A percentile compares a stretch with the other conserved stretches of the same genome.
These are phyloP conservation scores for Salix suchowensis DNA, from an alignment of 345 rosid species.

Conservation along the genomic window DNA sequence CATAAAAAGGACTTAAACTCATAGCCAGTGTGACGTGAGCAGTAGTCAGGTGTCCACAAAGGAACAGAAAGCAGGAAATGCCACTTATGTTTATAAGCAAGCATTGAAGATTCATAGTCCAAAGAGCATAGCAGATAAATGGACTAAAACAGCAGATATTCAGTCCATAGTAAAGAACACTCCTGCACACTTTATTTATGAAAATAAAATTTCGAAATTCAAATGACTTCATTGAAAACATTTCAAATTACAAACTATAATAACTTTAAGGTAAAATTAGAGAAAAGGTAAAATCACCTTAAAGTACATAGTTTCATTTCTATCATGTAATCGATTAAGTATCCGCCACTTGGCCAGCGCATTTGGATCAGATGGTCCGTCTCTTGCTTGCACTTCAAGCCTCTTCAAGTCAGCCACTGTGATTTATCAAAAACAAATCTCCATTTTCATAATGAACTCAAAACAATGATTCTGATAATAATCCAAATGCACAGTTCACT, in stretches of 20 bases:
- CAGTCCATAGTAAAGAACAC: neutral
- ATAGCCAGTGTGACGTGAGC: neutral
- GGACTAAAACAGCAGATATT: neutral
- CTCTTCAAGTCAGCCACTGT: slow-evolving; percentile 92
- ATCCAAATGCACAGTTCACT: no score
- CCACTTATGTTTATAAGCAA: neutral
- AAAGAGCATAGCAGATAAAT: neutral
- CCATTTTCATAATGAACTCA: neutral
- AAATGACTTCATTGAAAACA: neutral
- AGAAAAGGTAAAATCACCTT: slow-evolving; percentile 37
- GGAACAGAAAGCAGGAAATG: neutral
- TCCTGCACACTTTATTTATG: neutral
- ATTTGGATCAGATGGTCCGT: slow-evolving; percentile 89
- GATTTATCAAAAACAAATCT: slow-evolving; percentile 4
- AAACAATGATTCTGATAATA: no score
- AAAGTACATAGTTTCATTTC: slow-evolving; percentile 96
- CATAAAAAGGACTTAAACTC: neutral
- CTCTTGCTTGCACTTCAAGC: slow-evolving; percentile 83
- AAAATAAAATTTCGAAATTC: neutral
- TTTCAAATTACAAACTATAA: no score
- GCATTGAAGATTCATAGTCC: neutral
- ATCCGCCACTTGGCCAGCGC: slow-evolving; percentile 95
- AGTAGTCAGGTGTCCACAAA: neutral
- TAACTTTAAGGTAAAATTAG: neutral
- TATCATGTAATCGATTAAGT: slow-evolving; percentile 87